A percentile compares a stretch with the other conserved stretches of the same genome.
Conservation (phyloP, 1,284 basidiomycete species). For the Pseudozyma thailandica region DNA sequence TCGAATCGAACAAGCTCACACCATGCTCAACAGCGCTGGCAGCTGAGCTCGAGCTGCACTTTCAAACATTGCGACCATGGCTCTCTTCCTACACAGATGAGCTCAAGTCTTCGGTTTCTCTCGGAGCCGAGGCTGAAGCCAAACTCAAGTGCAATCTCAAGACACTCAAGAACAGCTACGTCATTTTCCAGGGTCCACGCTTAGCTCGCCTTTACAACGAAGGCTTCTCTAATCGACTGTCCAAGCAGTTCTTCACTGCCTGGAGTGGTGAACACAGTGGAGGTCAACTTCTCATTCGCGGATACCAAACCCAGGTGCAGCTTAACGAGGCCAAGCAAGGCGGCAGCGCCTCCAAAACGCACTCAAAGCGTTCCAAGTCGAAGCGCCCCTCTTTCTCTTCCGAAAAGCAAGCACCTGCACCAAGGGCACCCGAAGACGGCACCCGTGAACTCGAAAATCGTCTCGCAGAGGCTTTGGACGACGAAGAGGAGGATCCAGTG, state of each 20-base stretch:
- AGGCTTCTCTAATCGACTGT: slow-evolving; percentile 48
- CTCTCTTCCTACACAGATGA: slow-evolving; percentile 71
- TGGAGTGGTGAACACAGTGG: slow-evolving; percentile 58
- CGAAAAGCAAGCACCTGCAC: slow-evolving; percentile 10
- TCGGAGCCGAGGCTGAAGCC: slow-evolving; percentile 71
- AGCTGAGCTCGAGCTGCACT: slow-evolving; percentile 70
- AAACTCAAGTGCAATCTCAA: slow-evolving; percentile 71
- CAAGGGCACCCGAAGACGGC: slow-evolving; percentile 16
- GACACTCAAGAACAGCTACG: slow-evolving; percentile 66
- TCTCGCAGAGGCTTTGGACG: slow-evolving; percentile 26
- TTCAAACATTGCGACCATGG: slow-evolving; percentile 60
- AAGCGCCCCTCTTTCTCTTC: slow-evolving; percentile 23
- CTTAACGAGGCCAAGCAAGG: slow-evolving; percentile 34
- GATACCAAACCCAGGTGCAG: slow-evolving; percentile 38
- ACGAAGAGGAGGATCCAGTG: slow-evolving; percentile 16
- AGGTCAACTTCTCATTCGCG: slow-evolving; percentile 49
- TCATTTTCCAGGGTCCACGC: slow-evolving; percentile 71
- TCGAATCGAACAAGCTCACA: slow-evolving; percentile 69
- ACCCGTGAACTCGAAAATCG: slow-evolving; percentile 23
- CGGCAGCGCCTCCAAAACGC: slow-evolving; percentile 1
- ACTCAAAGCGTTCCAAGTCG: slow-evolving; percentile 2
- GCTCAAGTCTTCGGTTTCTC: slow-evolving; percentile 70
- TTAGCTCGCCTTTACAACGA: slow-evolving; percentile 69
- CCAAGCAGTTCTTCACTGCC: slow-evolving; percentile 57
- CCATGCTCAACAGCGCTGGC: slow-evolving; percentile 71